Base-by-base conservation (phyloP, 768 basidiomycete species). In the Chalciporus piperatus region DNA sequence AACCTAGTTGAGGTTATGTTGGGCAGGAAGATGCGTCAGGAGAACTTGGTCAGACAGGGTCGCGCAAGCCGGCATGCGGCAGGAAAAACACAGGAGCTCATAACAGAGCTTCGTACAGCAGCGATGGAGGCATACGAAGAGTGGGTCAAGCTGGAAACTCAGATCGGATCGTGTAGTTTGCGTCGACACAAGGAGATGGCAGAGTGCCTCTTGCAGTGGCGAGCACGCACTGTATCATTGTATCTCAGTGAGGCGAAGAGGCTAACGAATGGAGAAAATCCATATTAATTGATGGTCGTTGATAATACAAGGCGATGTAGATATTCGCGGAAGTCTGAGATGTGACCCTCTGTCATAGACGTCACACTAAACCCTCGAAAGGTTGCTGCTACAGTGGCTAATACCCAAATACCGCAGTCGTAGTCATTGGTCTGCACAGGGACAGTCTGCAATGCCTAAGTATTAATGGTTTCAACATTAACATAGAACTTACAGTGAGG, bases 381-480 rank as follows among this genome's bases (percentile, higher is more conserved):
- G 17, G 62, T 48, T 5, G 64, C 58, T 8, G 48, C 61, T n/a
- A 66, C 60, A 25, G 43, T 35, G 14, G 57, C 59, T 23, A 66
- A 44, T 7, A 66, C 57, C 63, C 65, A 68, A 5, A 68, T 22
- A 0, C 65, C 63, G 45, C 66, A 66, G 41, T 60, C 63, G 39
- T 60, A 51, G 11, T 33, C 47, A 33, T 64, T 66, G 5, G 39
- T 49, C 45, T 66, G 64, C 20, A 30, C 17, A 14, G 52, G 48
- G 3, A 22, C 7, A 7, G 12, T n/a, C 49, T 50, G 7, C 5
- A 22, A 13, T 8, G 6, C 28, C 11, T 10, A 9, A 23, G 25
- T 16, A 14, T 27, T 13, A n/a, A 22, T 22, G 22, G 22, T 22
- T 22, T 27, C 13, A 16, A 10, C 13, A 9, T 40, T 10, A 20